Base-by-base conservation (phyloP, 2,329 filamentous ascomycete genomes). In the Akanthomyces lecanii region DNA sequence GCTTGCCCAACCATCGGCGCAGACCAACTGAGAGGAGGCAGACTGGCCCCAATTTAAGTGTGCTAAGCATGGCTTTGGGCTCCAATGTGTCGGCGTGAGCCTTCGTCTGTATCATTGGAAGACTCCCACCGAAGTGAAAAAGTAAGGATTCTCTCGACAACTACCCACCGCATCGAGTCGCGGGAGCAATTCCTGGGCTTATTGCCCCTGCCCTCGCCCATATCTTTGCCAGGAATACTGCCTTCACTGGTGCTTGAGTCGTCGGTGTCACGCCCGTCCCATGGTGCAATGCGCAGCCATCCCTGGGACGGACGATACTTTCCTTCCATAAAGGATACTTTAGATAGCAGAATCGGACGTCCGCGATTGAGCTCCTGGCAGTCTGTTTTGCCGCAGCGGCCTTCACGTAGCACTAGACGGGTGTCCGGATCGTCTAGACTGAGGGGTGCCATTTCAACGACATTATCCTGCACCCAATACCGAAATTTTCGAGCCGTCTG, bases 381-480 rank as follows among this genome's bases (percentile, higher is more conserved):
- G 45, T 76, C 70, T 14, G 65, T 63, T 61, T 71, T 72, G 14
- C 71, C 72, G 28, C 75, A 77, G 18, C 75, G 71, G 5, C 75
- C 75, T 28, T 76, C 69, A 3, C 69, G 68, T 18, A 77, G 62
- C 8, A 77, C 71, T 11, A 71, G 67, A 44, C 70, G 71, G 6
- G 72, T 71, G 55, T 76, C 74, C 8, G 74, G 66, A 21, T 76
- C 74, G 40, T 70, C 67, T 4, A 76, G 65, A 42, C 74, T 72
- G 58, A 77, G 67, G 1, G 71, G 66, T 11, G 74, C 72, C 68
- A 77, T 75, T 63, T 77, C 75, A 25, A 77, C 73, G 25, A 75
- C 72, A 62, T 72, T 70, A 12, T 75, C 73, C 48, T 75, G 69
- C 50, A 76, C 71, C 75, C 75, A 77, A 62, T 76, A 77, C 23